Evolutionary conservation across 225 moss, liverwort and hornwort genomes (phyloP).

Genomic region (Ulota crispa): DNA sequence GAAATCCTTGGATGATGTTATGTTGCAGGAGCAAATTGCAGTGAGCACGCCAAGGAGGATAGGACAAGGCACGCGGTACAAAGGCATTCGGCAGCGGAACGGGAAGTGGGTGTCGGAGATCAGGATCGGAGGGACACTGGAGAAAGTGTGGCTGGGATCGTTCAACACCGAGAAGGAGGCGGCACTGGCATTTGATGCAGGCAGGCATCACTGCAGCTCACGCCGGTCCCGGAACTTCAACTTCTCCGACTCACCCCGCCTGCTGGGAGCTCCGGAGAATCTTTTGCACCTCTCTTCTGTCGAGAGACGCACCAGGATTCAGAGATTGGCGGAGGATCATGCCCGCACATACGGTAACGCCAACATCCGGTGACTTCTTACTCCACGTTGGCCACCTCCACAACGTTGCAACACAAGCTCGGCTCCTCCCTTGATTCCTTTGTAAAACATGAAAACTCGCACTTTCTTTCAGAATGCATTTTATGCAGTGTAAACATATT

Average conservation of each 20-base stretch:
- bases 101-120: constrained; percentile 56
- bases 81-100: constrained; percentile 34
- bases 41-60: constrained; percentile 9
- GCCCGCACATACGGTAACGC: constrained; percentile 29
- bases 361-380: constrained; percentile 16
- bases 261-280: constrained; percentile 26
- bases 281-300: constrained; percentile 16
- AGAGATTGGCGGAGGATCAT: constrained; percentile 39
- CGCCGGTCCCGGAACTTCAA: constrained; percentile 12
- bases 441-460: neutral
- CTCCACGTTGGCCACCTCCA: neutral
- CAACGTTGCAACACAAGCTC: no score
- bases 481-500: neutral
- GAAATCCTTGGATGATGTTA: neutral
- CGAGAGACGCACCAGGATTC: constrained; percentile 22
- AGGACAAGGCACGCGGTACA: constrained; percentile 9
- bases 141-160: constrained; percentile 56
- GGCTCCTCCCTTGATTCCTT: neutral
- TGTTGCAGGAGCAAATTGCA: constrained; percentile 3
- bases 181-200: constrained; percentile 44
- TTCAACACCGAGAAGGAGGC: constrained; percentile 43
- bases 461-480: neutral
- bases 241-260: constrained; percentile 34
- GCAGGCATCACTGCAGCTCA: constrained; percentile 32
- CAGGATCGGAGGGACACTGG: constrained; percentile 30